Evolutionary conservation across 768 basidiomycete genomes (phyloP), one percentile per base, ranked within the genome.

Genomic region (Boletus sp.): DNA sequence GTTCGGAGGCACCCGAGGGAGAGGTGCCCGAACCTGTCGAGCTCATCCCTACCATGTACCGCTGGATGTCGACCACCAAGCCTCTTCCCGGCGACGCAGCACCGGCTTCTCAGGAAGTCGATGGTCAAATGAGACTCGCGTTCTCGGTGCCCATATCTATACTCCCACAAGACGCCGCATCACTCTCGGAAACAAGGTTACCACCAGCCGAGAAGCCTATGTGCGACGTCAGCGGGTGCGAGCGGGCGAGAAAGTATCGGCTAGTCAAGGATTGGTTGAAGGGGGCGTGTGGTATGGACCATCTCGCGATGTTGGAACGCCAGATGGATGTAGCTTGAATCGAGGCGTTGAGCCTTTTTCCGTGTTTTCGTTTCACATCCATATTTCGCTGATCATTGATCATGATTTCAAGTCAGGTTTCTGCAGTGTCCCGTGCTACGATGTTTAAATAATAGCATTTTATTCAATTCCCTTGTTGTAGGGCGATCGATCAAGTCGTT

Each of bases 61-160:
- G 89, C 30, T 92, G 89, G 89, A 71, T 89, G 1, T 89, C 87
- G 5, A 84, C 82, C 2, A 73, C 80, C 20, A 79, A 78, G 44
- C 39, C 64, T 7, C 49, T 44, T 2, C 33, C 54, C 2, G 53
- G 56, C 10, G 50, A 62, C 5, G 33, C 53, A n/a, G 56, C 46
- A 1, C 54, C 59, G 9, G 40, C 45, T 11, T 46, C 54, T 35
- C 44, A 24, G 28, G 60, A 55, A 8, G n/a, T 47, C 8, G 57
- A 58, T 20, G 50, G 44, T 30, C 47, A 17, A 35, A 78, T 86
- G 79, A 66, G 58, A 29, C 68, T 87, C 46, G 76, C 79, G 5
- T 83, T 88, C 62, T 82, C 82, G 0, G 77, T 87, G 1, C 86
- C 86, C 6, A 52, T 68, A 1, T 63, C 67, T n/a, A 65, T 61